Evolutionary conservation across 352 stramenopile genomes (phyloP), one percentile per base, ranked within the genome.

Genomic region (Globisporangium takayamanum): DNA sequence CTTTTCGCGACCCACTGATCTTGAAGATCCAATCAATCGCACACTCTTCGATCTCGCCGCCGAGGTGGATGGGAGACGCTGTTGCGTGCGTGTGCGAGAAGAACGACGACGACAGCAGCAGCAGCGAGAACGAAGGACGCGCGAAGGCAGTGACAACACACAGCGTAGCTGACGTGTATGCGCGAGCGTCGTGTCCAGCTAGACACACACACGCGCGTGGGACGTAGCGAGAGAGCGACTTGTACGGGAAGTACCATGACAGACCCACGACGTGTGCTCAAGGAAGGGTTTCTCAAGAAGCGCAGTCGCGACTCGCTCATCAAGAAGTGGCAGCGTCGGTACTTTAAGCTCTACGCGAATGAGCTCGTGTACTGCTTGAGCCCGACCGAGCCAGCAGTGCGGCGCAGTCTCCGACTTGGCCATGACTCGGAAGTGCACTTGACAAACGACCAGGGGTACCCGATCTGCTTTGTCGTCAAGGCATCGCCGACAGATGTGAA

Each of bases 231-330:
- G 30, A 2, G 20, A 25, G 26, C 61, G 25, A 42, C 39, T 22
- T 44, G 16, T 15, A 15, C 18, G 6, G 18, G 8, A 6, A n/a
- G 46, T 25, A 25, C 26, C 25, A 68, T 74, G 60, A 48, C 67
- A 30, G 60, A 63, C 30, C 37, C 45, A 48, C 57, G 63, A 8
- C 65, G 58, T 39, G 80, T 82, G 62, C 64, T 91, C 57, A 87
- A 88, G 60, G 80, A 91, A 64, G 80, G 80, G 45, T 91, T 75
- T 59, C 66, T 91, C 37, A 74, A 71, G 58, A 91, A 91, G 62
- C 79, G 76, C 55, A 89, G 78, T 42, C 72, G 71, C 26, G 61
- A 63, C 49, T 68, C 59, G 36, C 30, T 84, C 33, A 52, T 84
- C 28, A 50, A 58, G 12, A 84, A 80, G 50, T 91, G 80, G 69